A percentile compares a stretch with the other conserved stretches of the same genome.
phyloP scores from a whole-genome alignment of 2,329 filamentous ascomycete species.

The Pseudogymnoascus sp. region DNA sequence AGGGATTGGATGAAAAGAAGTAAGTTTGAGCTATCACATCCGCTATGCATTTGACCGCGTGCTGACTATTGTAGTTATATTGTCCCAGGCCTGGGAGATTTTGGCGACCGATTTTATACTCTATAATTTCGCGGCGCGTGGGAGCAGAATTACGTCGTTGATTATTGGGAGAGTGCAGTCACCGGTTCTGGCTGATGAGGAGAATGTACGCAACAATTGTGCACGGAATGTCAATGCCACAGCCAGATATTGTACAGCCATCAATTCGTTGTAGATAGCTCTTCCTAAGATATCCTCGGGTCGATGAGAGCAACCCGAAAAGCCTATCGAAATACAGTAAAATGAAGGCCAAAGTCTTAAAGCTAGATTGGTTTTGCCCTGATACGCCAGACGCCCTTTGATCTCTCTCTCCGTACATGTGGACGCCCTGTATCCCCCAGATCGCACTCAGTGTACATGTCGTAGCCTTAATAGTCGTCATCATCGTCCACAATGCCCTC shows the following conservation, averaged over 20 bases:
- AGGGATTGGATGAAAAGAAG: constrained; percentile 96
- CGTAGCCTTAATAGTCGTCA: constrained; percentile 42
- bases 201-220: neutral
- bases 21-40: constrained; percentile 40
- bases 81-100: constrained; percentile 86
- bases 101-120: constrained; percentile 93
- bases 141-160: neutral
- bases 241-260: neutral
- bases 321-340: constrained; percentile 6
- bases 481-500: constrained; percentile 49
- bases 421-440: neutral
- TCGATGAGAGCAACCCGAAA: neutral
- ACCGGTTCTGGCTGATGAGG: neutral
- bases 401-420: neutral
- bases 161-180: neutral
- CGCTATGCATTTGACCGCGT: neutral
- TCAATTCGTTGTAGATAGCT: constrained; percentile 6
- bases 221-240: neutral
- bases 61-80: constrained; percentile 64
- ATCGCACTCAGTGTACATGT: neutral
- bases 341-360: constrained; percentile 6
- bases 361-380: constrained; percentile 7
- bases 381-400: constrained; percentile 3
- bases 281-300: neutral
- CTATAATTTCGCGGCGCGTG: constrained; percentile 46